phyloP scores from a whole-genome alignment of 2,329 filamentous ascomycete genomes.

The Fusarium agapanthi region DNA sequence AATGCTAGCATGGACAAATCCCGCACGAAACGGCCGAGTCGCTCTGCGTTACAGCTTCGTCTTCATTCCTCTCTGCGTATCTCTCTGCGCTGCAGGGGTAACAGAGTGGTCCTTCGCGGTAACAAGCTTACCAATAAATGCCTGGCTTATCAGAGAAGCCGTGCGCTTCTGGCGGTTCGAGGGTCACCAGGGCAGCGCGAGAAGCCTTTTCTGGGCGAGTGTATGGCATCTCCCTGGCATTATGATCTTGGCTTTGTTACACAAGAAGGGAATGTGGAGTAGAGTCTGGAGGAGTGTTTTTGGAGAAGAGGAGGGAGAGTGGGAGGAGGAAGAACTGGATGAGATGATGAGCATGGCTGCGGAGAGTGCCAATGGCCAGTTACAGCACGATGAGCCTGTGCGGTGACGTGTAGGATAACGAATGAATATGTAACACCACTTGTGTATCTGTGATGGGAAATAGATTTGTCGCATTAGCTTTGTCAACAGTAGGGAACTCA shows the following conservation, averaged over 20 bases:
- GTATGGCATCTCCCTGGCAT: constrained; percentile 95
- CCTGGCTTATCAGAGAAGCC: constrained; percentile 84
- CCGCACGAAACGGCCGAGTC: constrained; percentile 84
- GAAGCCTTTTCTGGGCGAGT: constrained; percentile 94
- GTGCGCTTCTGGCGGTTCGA: constrained; percentile 81
- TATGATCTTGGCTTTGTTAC: constrained; percentile 87
- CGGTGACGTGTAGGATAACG: constrained; percentile 28
- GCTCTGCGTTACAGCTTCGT: constrained; percentile 85
- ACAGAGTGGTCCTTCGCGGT: constrained; percentile 87
- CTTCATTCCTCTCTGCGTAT: constrained; percentile 87
- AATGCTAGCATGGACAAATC: constrained; percentile 89
- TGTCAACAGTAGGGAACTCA: constrained; percentile 17
- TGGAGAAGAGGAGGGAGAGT: constrained; percentile 67
- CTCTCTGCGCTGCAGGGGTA: constrained; percentile 79
- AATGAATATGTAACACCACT: constrained; percentile 38
- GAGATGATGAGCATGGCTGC: constrained; percentile 51
- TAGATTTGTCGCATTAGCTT: constrained; percentile 12
- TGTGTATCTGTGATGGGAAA: constrained; percentile 36
- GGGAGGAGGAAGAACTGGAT: constrained; percentile 64
- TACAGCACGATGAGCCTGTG: constrained; percentile 17
- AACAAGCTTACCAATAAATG: constrained; percentile 83
- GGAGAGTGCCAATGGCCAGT: constrained; percentile 32
- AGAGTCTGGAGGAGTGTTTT: constrained; percentile 77
- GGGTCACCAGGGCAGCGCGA: constrained; percentile 81
- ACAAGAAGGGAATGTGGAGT: constrained; percentile 93